phyloP scores from a whole-genome alignment of 2,329 filamentous ascomycete species.

The Aspergillus persii region DNA sequence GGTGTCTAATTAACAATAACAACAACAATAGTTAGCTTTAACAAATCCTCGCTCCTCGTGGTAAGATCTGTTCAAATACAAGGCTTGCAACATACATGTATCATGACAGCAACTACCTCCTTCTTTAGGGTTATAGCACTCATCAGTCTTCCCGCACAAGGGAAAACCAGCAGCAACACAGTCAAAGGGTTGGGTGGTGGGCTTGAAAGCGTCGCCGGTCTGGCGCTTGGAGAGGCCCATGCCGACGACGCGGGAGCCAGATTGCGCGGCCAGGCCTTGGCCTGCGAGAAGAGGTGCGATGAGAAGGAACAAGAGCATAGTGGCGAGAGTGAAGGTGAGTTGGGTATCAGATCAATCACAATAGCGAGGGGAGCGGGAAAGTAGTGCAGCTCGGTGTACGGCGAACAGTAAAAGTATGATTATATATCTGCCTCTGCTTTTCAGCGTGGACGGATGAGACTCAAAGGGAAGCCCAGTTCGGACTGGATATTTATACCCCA shows the following conservation, averaged over 20 bases:
- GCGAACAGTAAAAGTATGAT: neutral
- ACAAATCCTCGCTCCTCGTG: too few species aligned
- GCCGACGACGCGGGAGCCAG: neutral
- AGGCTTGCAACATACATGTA: conserved; percentile 7
- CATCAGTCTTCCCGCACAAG: conserved; percentile 11
- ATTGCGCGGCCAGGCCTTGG: conserved; percentile 5
- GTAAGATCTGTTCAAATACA: too few species aligned
- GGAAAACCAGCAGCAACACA: conserved; percentile 12
- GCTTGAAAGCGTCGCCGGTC: conserved; percentile 8
- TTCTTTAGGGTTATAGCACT: conserved; percentile 14
- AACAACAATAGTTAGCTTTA: too few species aligned
- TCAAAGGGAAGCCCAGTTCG: too few species aligned
- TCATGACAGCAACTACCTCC: conserved; percentile 14
- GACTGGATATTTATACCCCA: neutral
- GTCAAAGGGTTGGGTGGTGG: conserved; percentile 5
- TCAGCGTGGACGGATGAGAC: neutral
- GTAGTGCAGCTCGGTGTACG: too few species aligned
- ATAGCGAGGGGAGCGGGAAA: neutral
- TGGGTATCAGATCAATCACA: neutral
- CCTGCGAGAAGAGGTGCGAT: conserved; percentile 9
- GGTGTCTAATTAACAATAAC: neutral
- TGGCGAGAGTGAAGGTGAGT: neutral
- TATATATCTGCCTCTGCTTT: neutral
- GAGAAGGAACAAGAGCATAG: conserved; percentile 10
- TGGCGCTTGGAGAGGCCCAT: conserved; percentile 8